Conservation (phyloP, 306 rosid species). For the Herpetospermum pedunculosum region DNA sequence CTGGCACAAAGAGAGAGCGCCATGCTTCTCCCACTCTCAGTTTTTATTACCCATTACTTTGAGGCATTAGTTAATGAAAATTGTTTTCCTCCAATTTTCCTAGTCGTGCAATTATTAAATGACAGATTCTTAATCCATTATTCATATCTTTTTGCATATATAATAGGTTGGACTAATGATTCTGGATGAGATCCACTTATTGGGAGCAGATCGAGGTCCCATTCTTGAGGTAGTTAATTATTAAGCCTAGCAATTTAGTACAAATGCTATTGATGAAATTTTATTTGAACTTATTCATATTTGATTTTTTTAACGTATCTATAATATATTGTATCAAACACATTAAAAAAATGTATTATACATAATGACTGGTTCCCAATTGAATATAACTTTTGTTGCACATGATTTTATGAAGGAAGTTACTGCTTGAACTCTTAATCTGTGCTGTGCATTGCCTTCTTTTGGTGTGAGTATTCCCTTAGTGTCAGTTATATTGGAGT, state of each 20-base stretch:
- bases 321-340: background rate
- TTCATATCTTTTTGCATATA: background rate
- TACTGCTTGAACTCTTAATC: background rate
- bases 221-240: constrained; percentile 74
- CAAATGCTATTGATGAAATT: constrained; percentile 1
- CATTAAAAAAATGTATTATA: background rate
- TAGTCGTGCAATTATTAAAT: background rate
- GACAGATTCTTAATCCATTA: background rate
- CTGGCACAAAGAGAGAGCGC: background rate
- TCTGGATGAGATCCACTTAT: constrained; percentile 90
- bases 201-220: constrained; percentile 99
- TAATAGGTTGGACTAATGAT: constrained; percentile 86
- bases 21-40: background rate
- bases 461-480: background rate
- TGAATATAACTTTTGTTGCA: background rate
- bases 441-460: background rate
- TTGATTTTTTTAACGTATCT: background rate
- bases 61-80: background rate
- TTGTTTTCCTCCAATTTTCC: background rate
- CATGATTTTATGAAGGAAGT: background rate
- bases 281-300: constrained; percentile 1
- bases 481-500: background rate
- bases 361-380: background rate
- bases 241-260: constrained; percentile 5
- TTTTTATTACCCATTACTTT: background rate